These are phyloP conservation scores for Tetrahymena borealis DNA, from an alignment of 73 alveolate genomes.

Conservation along the genomic window DNA sequence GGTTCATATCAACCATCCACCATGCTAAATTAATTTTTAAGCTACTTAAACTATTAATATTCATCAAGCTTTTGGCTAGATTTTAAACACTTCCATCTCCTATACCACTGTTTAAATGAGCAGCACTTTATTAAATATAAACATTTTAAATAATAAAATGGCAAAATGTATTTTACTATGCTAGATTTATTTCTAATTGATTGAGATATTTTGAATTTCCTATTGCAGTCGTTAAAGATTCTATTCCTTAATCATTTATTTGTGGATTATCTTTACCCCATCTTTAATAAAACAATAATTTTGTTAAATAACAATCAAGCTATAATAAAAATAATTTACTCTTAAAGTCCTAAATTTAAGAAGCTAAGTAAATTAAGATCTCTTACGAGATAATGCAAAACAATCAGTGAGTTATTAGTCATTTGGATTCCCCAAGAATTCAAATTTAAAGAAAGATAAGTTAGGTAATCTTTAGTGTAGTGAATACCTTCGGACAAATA, in stretches of 20 bases:
- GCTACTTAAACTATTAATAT: background rate
- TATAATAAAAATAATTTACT: background rate
- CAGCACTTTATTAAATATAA: background rate
- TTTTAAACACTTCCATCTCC: background rate
- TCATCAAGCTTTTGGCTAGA: background rate
- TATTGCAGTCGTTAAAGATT: background rate
- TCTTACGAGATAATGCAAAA: background rate
- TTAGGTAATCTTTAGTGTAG: background rate
- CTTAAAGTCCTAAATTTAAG: background rate
- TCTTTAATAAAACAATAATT: background rate
- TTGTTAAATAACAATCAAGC: background rate
- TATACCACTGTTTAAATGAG: background rate
- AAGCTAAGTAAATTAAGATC: background rate
- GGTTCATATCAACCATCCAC: background rate
- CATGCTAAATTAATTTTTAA: background rate
- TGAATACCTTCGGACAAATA: background rate
- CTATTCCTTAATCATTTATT: background rate
- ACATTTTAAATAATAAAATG: no score
- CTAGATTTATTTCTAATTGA: background rate
- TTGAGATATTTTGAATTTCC: background rate
- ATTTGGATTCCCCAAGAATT: background rate
- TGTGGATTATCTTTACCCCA: background rate
- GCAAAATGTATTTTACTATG: background rate
- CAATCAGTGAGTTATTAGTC: background rate
- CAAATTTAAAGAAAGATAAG: background rate